Base-by-base conservation (phyloP, 139 green algal species). In the Chlamydomonas applanata region DNA sequence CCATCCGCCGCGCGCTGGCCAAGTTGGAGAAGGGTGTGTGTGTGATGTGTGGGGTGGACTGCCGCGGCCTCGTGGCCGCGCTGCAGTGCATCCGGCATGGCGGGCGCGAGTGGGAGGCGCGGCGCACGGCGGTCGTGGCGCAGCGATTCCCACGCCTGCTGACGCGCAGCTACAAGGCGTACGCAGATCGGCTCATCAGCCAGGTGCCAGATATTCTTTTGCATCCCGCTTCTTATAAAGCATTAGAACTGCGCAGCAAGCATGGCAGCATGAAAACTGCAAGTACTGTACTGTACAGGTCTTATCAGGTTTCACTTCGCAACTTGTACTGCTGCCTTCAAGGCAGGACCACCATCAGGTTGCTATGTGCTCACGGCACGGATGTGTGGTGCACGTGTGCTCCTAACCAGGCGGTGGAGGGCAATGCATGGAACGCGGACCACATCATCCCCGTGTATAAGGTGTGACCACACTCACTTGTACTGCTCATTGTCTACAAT, bases 351-450 rank as follows among this genome's bases (percentile, higher is more conserved):
- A 36, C 13, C 25, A 32, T 27, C 24, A 29, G 59, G 17, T 71
- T 17, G 14, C 30, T 71, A 25, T 53, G 17, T 71, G 14, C 16
- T 49, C 34, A 56, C 11, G 27, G 24, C 53, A 61, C 35, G 69
- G 69, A n/a, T 63, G 53, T 4, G 49, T 81, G 67, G 52, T 81
- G 11, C 45, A 49, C 40, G 40, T 11, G 7, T 49, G 7, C 40
- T 49, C 40, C 7, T 49, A n/a, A 22, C 19, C 49, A 74, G 52
- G 83, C 90, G 1, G 76, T 88, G 13, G 86, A 90, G 73, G 93
- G 93, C 36, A 87, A 91, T 54, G 93, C 89, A 5, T 97, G 93
- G 93, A 87, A 97, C 45, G 91, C 90, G 13, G 93, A 97, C 86
- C 93, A 97, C 87, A 91, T 97, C 53, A 45, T 87, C 17, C 73